These are phyloP conservation scores for Pilasporangium apinafurcum DNA, from an alignment of 352 stramenopile species.

Conservation along the genomic window DNA sequence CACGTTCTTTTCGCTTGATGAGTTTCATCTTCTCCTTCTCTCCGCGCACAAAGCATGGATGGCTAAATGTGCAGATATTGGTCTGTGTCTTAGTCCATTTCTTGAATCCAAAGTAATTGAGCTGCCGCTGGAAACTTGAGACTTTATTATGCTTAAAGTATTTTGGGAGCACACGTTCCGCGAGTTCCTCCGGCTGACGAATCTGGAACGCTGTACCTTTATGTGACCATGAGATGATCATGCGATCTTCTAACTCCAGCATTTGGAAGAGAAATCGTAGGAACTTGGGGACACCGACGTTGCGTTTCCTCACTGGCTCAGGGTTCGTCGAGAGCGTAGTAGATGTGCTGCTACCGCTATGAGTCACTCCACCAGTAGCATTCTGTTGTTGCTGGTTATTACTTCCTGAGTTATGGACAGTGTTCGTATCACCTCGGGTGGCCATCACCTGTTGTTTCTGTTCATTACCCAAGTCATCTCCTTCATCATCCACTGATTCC, in stretches of 20 bases:
- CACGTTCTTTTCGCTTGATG: conserved; percentile 65
- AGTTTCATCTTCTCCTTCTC: conserved; percentile 68
- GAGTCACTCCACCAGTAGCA: too few species aligned
- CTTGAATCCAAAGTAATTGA: conserved; percentile 83
- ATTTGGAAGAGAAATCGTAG: conserved; percentile 66
- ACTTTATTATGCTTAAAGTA: conserved; percentile 85
- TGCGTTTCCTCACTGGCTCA: conserved; percentile 36
- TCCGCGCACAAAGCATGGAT: conserved; percentile 51
- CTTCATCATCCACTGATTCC: conserved; percentile 1
- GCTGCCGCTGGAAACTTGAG: conserved; percentile 66
- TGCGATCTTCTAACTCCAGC: conserved; percentile 47
- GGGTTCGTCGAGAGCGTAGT: too few species aligned
- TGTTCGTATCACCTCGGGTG: too few species aligned
- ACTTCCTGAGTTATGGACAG: too few species aligned
- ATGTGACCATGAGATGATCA: conserved; percentile 60
- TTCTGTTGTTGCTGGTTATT: background rate
- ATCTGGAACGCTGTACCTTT: conserved; percentile 71
- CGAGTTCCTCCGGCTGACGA: conserved; percentile 48
- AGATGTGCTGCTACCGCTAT: too few species aligned
- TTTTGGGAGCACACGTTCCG: conserved; percentile 44
- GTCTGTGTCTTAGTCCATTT: conserved; percentile 82
- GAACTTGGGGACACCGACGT: conserved; percentile 66
- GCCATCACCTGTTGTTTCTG: too few species aligned
- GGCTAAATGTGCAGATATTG: conserved; percentile 68
- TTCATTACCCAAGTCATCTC: conserved; percentile 4